These are phyloP conservation scores for Coleophoma crateriformis DNA, from an alignment of 2,329 filamentous ascomycete genomes.

Conservation along the genomic window DNA sequence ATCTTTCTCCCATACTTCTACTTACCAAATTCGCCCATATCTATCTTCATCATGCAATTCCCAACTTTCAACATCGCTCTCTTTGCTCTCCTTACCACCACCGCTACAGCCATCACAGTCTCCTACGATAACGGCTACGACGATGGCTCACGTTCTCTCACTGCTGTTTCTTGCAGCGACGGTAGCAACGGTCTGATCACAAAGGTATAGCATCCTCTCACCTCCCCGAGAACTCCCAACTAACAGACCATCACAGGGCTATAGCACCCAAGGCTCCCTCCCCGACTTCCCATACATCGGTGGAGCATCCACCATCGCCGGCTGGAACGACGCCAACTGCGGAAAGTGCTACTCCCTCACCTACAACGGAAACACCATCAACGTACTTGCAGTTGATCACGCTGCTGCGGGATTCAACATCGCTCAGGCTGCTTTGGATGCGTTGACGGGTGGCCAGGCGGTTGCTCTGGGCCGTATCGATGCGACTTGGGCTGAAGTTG, in stretches of 20 bases:
- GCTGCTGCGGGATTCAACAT: conserved; percentile 48
- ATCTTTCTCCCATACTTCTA: not conserved
- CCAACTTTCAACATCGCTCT: conserved; percentile 31
- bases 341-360: conserved; percentile 47
- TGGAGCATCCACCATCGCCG: conserved; percentile 42
- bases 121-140: conserved; percentile 73
- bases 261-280: conserved; percentile 46
- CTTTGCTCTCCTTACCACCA: conserved; percentile 31
- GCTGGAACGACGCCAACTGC: conserved; percentile 50
- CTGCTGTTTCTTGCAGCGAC: conserved; percentile 59
- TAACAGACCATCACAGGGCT: conserved; percentile 33
- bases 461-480: conserved; percentile 45
- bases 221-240: no score
- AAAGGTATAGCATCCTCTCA: conserved; percentile 21
- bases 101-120: conserved; percentile 40
- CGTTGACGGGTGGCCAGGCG: conserved; percentile 46
- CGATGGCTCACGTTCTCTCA: conserved; percentile 46
- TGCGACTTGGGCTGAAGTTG: conserved; percentile 40
- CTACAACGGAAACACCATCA: conserved; percentile 45
- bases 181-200: conserved; percentile 61
- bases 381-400: conserved; percentile 51
- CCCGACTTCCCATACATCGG: conserved; percentile 50
- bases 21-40: not conserved
- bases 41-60: conserved; percentile 35
- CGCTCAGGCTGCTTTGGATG: conserved; percentile 48